phyloP scores from a whole-genome alignment of 192 early-diverging fungal species.

The Geranomyces michiganensis region DNA sequence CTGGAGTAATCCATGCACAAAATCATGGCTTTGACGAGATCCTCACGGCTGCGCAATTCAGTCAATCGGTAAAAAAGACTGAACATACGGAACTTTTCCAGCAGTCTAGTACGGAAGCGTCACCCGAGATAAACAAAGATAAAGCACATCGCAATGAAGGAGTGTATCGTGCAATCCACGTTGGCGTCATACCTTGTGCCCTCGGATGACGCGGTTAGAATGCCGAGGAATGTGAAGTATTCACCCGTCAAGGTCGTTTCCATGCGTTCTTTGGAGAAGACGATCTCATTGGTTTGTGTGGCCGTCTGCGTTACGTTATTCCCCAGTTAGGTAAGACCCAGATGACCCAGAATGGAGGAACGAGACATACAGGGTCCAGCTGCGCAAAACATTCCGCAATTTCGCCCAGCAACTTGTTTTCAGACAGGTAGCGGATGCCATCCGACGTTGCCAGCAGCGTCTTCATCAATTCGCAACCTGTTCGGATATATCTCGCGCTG shows the following conservation, averaged over 20 bases:
- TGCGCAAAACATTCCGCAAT: constrained; percentile 75
- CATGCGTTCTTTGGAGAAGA: constrained; percentile 78
- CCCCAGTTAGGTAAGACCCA: constrained; percentile 31
- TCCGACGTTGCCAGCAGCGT: constrained; percentile 64
- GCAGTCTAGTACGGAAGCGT: constrained; percentile 31
- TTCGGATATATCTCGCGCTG: constrained; percentile 57
- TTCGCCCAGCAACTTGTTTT: constrained; percentile 71
- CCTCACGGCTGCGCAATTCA: constrained; percentile 76
- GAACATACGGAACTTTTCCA: constrained; percentile 80
- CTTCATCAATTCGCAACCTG: constrained; percentile 71
- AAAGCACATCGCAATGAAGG: neutral
- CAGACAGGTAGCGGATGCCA: constrained; percentile 68
- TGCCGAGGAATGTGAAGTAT: constrained; percentile 78
- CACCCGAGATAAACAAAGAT: too few relatives aligned
- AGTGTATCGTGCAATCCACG: too few relatives aligned
- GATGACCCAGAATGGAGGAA: neutral
- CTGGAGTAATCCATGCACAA: constrained; percentile 70
- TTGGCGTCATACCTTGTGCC: constrained; percentile 53
- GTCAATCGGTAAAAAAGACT: constrained; percentile 77
- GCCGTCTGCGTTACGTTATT: constrained; percentile 19
- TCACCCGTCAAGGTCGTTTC: constrained; percentile 71
- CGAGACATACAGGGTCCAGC: constrained; percentile 66
- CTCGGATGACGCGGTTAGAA: constrained; percentile 62
- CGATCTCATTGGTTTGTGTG: constrained; percentile 45
- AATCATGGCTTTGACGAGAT: constrained; percentile 74